Conservation (phyloP, 2,329 filamentous ascomycete genomes). For the Fusarium euwallaceae region DNA sequence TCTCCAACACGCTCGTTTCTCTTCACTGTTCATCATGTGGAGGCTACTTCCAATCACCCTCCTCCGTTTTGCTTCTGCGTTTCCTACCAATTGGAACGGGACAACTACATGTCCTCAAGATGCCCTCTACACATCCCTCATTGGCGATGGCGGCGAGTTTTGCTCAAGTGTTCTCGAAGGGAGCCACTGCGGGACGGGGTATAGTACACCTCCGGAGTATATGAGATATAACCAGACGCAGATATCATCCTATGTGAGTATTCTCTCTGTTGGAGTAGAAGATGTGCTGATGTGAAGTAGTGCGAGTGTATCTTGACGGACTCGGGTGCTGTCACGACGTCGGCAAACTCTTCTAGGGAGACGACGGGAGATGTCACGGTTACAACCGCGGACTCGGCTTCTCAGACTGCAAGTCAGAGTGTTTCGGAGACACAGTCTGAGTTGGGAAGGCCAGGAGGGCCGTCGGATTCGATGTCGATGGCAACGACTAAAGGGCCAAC, state of each 20-base stretch:
- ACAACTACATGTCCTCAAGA: conserved; percentile 45
- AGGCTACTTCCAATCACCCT: conserved; percentile 29
- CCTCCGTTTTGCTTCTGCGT: conserved; percentile 17
- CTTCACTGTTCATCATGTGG: conserved; percentile 33
- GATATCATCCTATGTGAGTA: conserved; percentile 51
- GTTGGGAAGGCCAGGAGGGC: conserved; percentile 18
- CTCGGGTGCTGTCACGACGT: neutral
- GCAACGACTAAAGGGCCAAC: neutral
- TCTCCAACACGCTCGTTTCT: conserved; percentile 33
- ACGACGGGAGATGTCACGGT: neutral
- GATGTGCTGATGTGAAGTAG: conserved; percentile 30
- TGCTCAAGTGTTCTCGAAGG: conserved; percentile 48
- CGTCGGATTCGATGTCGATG: conserved; percentile 2
- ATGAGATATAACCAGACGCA: conserved; percentile 45
- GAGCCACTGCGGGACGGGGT: conserved; percentile 35
- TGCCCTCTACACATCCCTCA: conserved; percentile 49
- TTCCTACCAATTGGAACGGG: conserved; percentile 32
- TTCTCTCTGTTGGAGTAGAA: neutral
- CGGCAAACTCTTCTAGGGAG: neutral
- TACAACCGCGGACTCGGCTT: conserved; percentile 8
- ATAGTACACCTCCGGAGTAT: conserved; percentile 48
- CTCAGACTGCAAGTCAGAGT: neutral
- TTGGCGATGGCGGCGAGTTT: conserved; percentile 43
- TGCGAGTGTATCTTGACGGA: conserved; percentile 46
- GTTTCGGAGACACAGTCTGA: conserved; percentile 10